Base-by-base conservation (phyloP, 441 rosid species). In the Biscutella auriculata region DNA sequence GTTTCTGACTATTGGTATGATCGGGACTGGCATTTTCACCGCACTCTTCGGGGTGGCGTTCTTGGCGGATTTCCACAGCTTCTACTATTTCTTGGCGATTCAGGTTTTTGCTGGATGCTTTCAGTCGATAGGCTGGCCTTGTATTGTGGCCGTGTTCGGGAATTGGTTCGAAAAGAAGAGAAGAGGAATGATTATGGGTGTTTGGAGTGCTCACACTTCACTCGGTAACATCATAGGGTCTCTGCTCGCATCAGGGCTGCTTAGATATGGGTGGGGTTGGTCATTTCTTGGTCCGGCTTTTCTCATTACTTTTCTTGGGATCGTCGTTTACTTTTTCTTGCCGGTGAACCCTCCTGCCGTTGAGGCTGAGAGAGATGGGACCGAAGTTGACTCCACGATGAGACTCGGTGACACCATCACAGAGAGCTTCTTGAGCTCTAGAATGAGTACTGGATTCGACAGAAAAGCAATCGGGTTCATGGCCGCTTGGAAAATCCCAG, bases 41-140 rank as follows among this genome's bases (percentile, higher is more conserved):
- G 80, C 84, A 6, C 75, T 92, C 6, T 92, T 86, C 27, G 98
- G 98, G 1, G 72, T 76, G 10, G 97, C 87, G 1, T 92, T 79
- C n/a, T 92, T 94, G 95, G 82, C 76, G 19, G 63, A 77, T 40
- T 35, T 92, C 53, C 98, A 92, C 50, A 80, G 52, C 63, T 83
- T 81, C 60, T 82, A 77, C 69, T 88, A 77, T 40, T 92, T 67
- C 68, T 63, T 92, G 49, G 65, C 70, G 2, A 54, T 73, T 13
- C 98, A 92, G 64, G 79, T 84, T 77, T 21, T 83, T 42, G 92
- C 94, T 0, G 98, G 95, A 25, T 71, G 83, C 74, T 85, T 86
- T 73, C 97, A 92, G 66, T 92, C 98, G 14, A 92, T 89, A 5
- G 96, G 98, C 12, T 88, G 98, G 98, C 98, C 98, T 55, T 92